Percentiles rank a stretch among this genome's conserved stretches.
phyloP scores from a whole-genome alignment of 306 rosid genomes.

The Cicer bijugum region DNA sequence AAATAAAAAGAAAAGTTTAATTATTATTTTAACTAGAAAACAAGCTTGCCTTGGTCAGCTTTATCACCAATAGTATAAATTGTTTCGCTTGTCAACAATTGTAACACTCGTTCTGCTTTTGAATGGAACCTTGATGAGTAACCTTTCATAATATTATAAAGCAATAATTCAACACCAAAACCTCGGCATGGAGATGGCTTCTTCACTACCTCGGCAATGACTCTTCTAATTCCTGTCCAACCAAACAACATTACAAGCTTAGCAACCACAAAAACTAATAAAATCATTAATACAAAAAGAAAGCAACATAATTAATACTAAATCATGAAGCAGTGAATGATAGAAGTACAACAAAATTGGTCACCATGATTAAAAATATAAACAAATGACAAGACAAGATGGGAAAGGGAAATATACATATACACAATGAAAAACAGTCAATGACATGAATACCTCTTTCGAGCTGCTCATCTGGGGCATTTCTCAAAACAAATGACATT shows the following conservation, averaged over 20 bases:
- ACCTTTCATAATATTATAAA: conserved; percentile 72
- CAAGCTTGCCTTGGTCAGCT: conserved; percentile 58
- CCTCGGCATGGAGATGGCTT: conserved; percentile 61
- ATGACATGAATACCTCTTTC: conserved; percentile 62
- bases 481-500: conserved; percentile 77
- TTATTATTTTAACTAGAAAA: conserved; percentile 35
- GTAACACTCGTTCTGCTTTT: conserved; percentile 74
- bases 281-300: conserved; percentile 3
- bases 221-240: conserved; percentile 51
- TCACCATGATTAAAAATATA: not conserved
- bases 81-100: conserved; percentile 57
- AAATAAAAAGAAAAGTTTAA: conserved; percentile 6
- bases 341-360: not conserved
- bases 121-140: conserved; percentile 85
- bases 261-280: conserved; percentile 32
- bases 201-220: conserved; percentile 65
- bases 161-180: conserved; percentile 66
- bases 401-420: not conserved
- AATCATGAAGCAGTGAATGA: conserved; percentile 12
- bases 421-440: conserved; percentile 10
- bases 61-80: conserved; percentile 53
- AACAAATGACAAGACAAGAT: conserved; percentile 2
- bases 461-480: conserved; percentile 75
- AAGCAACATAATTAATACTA: not conserved
- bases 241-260: conserved; percentile 4